A percentile compares a stretch with the other conserved stretches of the same genome.
Evolutionary conservation across 2,329 filamentous ascomycete genomes (phyloP).

Genomic region (Macrophomina tecta): DNA sequence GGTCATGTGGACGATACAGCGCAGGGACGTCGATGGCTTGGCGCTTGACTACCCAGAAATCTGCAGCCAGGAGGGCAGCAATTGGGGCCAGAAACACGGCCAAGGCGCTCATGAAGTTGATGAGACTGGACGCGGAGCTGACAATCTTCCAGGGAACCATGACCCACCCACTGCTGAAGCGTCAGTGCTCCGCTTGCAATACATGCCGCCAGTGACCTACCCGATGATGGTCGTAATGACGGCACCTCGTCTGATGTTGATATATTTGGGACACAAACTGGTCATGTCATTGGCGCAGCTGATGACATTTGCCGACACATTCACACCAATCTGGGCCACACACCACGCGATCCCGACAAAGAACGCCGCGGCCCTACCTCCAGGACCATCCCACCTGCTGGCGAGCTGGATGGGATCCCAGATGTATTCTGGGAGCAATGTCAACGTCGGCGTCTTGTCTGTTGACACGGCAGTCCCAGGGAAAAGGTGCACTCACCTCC

Average conservation of each 20-base stretch:
- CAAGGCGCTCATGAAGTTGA: conserved; percentile 38
- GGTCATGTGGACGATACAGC: conserved; percentile 34
- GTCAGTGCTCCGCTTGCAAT: neutral
- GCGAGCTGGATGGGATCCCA: conserved; percentile 38
- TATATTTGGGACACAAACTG: conserved; percentile 35
- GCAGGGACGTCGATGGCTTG: conserved; percentile 33
- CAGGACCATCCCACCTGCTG: conserved; percentile 33
- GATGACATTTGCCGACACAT: conserved; percentile 39
- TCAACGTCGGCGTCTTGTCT: neutral
- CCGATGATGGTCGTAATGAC: conserved; percentile 33
- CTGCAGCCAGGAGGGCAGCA: conserved; percentile 31
- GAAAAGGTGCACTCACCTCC: conserved; percentile 20
- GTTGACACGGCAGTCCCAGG: no score
- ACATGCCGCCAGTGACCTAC: conserved; percentile 20
- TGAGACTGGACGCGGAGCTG: conserved; percentile 33
- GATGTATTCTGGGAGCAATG: conserved; percentile 26
- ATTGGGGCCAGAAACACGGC: conserved; percentile 39
- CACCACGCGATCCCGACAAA: conserved; percentile 37
- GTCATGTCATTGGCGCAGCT: conserved; percentile 37
- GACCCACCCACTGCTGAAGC: neutral
- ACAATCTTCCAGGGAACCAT: conserved; percentile 40
- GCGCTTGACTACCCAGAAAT: conserved; percentile 36
- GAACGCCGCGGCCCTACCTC: conserved; percentile 37
- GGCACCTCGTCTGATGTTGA: conserved; percentile 38
- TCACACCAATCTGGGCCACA: conserved; percentile 36